Evolutionary conservation across 176 grass and related monocot species (phyloP), one percentile per base, ranked within the genome.

Genomic region (Zea luxurians): DNA sequence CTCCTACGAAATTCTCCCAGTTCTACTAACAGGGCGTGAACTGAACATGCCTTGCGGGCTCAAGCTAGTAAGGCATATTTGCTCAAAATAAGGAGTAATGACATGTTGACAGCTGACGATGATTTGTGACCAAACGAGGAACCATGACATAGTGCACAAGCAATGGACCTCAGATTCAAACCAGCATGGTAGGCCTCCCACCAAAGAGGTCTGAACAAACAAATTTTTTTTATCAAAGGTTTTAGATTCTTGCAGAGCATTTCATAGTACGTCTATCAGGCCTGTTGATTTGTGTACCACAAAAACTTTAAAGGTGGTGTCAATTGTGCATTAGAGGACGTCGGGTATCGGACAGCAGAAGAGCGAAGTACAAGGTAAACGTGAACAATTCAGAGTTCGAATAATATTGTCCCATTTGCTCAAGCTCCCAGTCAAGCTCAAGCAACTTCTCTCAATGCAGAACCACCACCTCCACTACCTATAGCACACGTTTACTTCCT

Each of bases 271-370:
- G 2, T 21, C 12, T 64, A 16, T 17, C 36, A 74, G 27, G 48
- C 20, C 21, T 66, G 55, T 74, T 74, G 37, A 73, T 58, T 37
- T 66, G 13, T 75, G 71, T 58, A 67, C 20, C 11, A 15, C 61
- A 83, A 40, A 12, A 47, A 45, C 72, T 16, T 54, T 69, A 45
- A 74, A 66, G 48, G 47, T 66, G 17, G 1, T 75, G 40, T 48
- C 21, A 44, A 38, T 53, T 18, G 74, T 10, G 71, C 20, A 76
- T 48, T 67, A 18, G 74, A 47, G 15, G 10, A 21, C 5, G 43
- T 58, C 48, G 2, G 48, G 49, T 59, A 54, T 20, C 61, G 37
- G 52, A 59, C 6, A 60, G 40, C 61, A 76, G 61, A 38, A 46
- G 48, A 43, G 13, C 61, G 13, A 82, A 36, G 61, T 55, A 74